A percentile compares a stretch with the other conserved stretches of the same genome.
These are phyloP conservation scores for Histomonas meleagridis DNA, from an alignment of 208 protist genomes.

Conservation along the genomic window DNA sequence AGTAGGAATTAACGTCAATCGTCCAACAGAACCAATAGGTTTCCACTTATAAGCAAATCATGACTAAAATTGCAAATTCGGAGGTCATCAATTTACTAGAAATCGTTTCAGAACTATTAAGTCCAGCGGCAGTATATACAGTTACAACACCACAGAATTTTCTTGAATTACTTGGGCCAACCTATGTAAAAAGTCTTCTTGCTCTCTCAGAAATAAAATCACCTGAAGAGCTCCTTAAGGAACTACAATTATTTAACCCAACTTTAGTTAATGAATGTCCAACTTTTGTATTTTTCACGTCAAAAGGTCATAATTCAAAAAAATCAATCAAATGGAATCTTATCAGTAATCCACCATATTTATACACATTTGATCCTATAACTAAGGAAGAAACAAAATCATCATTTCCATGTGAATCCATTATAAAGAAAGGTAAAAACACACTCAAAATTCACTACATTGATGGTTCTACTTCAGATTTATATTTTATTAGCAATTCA, in stretches of 20 bases:
- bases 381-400: background rate
- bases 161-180: background rate
- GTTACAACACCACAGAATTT: background rate
- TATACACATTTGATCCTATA: background rate
- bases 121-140: background rate
- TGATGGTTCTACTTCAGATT: background rate
- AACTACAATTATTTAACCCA: background rate
- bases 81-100: too few species aligned
- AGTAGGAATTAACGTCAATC: too few species aligned
- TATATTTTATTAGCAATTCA: background rate
- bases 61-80: too few species aligned
- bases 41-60: too few species aligned
- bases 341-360: background rate
- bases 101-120: too few species aligned
- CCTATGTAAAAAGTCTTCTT: background rate
- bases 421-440: background rate
- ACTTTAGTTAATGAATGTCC: background rate
- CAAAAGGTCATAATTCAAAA: background rate
- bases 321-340: background rate
- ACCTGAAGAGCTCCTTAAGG: background rate
- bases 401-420: background rate
- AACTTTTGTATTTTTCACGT: background rate
- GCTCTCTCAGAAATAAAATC: background rate
- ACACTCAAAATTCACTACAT: background rate
- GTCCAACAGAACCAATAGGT: too few species aligned